Evolutionary conservation across 108 stramenopile species (phyloP).

Genomic region (Conticribra guillardii): DNA sequence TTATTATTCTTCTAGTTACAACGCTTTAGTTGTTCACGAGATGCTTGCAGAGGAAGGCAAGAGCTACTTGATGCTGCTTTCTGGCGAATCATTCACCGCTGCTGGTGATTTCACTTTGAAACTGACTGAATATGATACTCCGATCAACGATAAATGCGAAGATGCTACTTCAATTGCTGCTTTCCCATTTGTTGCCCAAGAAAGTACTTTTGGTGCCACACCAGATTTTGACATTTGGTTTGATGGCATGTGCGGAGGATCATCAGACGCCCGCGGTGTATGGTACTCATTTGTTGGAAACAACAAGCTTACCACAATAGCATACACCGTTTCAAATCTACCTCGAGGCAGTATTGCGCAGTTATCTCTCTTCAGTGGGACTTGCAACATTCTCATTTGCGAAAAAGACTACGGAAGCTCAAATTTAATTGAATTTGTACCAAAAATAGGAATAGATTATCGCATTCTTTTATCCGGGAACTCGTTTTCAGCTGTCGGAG

Average conservation of each 20-base stretch:
- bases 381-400: conserved; percentile 9
- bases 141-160: conserved; percentile 12
- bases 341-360: not conserved
- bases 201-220: conserved; percentile 5
- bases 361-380: conserved; percentile 17
- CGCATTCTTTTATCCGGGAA: conserved; percentile 1
- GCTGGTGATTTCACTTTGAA: conserved; percentile 7
- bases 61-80: not conserved
- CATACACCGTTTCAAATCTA: not conserved
- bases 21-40: conserved; percentile 1
- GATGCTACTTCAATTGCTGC: conserved; percentile 1
- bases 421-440: not conserved
- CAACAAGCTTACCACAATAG: conserved; percentile 1
- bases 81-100: conserved; percentile 3
- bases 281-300: conserved; percentile 25
- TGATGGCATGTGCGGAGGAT: not conserved
- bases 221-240: conserved; percentile 14
- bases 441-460: conserved; percentile 1
- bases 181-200: not conserved
- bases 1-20: not conserved
- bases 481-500: conserved; percentile 7
- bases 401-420: conserved; percentile 3
- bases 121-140: conserved; percentile 12
- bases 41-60: conserved; percentile 1
- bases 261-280: conserved; percentile 1